Evolutionary conservation across 129 eudicot genomes (phyloP).

Genomic region (Deinandra increscens): DNA sequence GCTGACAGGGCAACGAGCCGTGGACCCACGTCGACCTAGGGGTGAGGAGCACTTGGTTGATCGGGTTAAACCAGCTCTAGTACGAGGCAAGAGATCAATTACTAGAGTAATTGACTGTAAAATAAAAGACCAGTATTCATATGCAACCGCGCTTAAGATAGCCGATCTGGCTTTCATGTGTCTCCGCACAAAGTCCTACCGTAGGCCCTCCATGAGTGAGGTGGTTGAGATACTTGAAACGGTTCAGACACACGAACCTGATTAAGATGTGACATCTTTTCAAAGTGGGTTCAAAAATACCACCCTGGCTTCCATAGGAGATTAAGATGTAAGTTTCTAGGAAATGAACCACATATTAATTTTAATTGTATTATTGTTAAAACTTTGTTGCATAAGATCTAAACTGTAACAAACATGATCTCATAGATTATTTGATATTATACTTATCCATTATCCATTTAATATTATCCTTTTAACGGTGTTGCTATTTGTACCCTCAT

Average conservation of each 20-base stretch:
- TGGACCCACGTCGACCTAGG: constrained; percentile 81
- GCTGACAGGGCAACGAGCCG: constrained; percentile 77
- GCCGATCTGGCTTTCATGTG: constrained; percentile 80
- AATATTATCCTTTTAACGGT: too few relatives aligned
- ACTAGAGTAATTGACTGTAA: constrained; percentile 61
- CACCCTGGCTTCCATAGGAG: constrained; percentile 30
- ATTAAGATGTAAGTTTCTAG: constrained; percentile 13
- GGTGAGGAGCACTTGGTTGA: constrained; percentile 80
- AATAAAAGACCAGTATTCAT: constrained; percentile 73
- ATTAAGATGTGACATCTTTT: constrained; percentile 38
- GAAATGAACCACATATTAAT: constrained; percentile 9
- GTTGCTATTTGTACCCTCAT: too few relatives aligned
- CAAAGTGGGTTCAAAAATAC: constrained; percentile 17
- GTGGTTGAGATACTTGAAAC: constrained; percentile 80
- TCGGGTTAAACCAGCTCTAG: constrained; percentile 72
- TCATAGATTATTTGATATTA: too few relatives aligned
- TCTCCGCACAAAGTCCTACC: constrained; percentile 76
- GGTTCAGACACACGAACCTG: constrained; percentile 40
- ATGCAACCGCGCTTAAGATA: constrained; percentile 52
- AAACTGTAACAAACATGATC: background rate
- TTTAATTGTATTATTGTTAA: constrained; percentile 11
- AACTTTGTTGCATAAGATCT: constrained; percentile 33
- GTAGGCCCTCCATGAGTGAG: constrained; percentile 73
- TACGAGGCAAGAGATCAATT: constrained; percentile 54
- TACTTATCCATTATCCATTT: too few relatives aligned